Evolutionary conservation across 192 early-diverging fungal species (phyloP).

Genomic region (Chytriomyces hyalinus): DNA sequence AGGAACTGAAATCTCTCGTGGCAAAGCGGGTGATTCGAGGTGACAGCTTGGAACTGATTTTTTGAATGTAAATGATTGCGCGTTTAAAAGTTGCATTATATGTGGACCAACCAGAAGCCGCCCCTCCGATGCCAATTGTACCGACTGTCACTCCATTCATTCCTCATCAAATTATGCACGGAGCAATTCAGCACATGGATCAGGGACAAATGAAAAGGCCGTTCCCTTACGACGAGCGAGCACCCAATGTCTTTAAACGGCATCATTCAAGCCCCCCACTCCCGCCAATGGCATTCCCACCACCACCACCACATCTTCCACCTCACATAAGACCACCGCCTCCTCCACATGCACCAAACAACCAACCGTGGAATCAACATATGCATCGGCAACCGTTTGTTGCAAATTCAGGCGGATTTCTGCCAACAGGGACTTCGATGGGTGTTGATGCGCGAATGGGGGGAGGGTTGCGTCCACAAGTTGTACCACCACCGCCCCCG

Average conservation of each 20-base stretch:
- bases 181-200: background rate
- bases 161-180: background rate
- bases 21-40: background rate
- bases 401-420: background rate
- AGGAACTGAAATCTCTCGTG: background rate
- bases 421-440: background rate
- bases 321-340: background rate
- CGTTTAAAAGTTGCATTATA: background rate
- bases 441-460: background rate
- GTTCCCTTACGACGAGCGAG: background rate
- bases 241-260: background rate
- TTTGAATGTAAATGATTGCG: background rate
- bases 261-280: background rate
- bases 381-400: background rate
- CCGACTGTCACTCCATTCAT: background rate
- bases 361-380: background rate
- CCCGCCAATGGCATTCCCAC: background rate
- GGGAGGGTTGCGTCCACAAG: background rate
- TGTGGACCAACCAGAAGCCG: background rate
- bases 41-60: background rate
- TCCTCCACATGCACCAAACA: background rate
- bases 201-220: background rate
- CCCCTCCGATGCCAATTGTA: background rate
- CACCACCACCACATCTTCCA: too few relatives aligned
- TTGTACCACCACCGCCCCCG: background rate